Evolutionary conservation across 148 eudicot genomes (phyloP), one percentile per base, ranked within the genome.

Genomic region (Amaranthus cruentus): DNA sequence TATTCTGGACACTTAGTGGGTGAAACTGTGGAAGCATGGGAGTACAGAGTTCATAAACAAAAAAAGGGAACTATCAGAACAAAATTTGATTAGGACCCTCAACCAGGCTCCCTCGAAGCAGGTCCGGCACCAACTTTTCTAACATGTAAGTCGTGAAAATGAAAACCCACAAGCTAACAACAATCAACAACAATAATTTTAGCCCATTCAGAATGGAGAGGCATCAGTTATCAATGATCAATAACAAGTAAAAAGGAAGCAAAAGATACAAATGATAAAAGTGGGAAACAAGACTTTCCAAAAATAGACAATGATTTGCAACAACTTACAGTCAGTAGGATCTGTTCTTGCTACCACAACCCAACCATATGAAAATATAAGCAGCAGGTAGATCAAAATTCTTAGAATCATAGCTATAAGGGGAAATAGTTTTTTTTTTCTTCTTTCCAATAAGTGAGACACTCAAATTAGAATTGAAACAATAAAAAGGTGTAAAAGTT

Each of bases 241-340:
- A 51, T 3, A 61, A 21, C 5, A 28, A 15, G 2, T 14, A 28
- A 28, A 28, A 28, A 50, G 9, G 14, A 53, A 73, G 48, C 70
- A 54, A 8, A 51, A 4, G 28, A 2, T 13, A 4, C 38, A 42
- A 54, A 51, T 28, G 38, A 28, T 28, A 28, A 28, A 28, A 28
- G 38, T 28, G 38, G 38, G 38, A 28, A 28, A 28, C 38, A 28
- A 28, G 38, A 28, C 38, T 28, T 28, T 28, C 38, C 38, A 55
- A 13, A 18, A 66, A 47, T 13, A 8, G 3, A n/a, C 53, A 59
- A 47, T 49, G 47, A 13, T 4, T 18, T 8, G 69, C 6, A 73
- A 21, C 71, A 61, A 80, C 83, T 80, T 76, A 80, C 83, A 54
- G 57, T 80, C 83, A 60, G 28, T 60, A 67, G 76, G 42, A 76